Evolutionary conservation across 2,329 filamentous ascomycete species (phyloP), one percentile per base, ranked within the genome.

Genomic region (Hymenoscyphus fructigenus): DNA sequence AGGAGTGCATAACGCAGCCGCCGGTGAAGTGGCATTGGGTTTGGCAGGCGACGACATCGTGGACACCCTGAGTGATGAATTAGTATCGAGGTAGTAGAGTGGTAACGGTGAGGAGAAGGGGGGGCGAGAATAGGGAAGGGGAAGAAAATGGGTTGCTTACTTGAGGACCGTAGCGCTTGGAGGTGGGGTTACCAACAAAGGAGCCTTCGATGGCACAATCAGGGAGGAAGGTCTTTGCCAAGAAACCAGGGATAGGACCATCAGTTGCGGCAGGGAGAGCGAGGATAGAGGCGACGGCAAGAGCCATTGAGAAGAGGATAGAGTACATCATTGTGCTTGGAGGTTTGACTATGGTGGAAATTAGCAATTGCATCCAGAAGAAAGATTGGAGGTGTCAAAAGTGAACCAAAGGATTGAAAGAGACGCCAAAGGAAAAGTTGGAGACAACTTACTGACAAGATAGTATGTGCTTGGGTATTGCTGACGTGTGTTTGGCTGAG

Each of bases 1-100:
- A 57, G 32, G 55, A 57, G 32, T 57, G 34, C 55, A 57, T 57
- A 7, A 57, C 55, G 28, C 55, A 57, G 55, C 55, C 55, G 55
- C 55, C 28, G 15, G 55, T 57, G 14, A 28, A 57, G n/a, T 57
- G 32, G 14, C 55, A 57, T 34, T 57, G 55, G 15, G 26, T 29
- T 32, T 57, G 55, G 26, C 55, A 57, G 14, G 28, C 28, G 28
- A 57, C 9, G 26, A 57, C 26, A 32, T 17, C n/a, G 26, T 17
- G 28, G 32, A 57, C 55, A 29, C 17, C 32, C 55, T 57, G 55
- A 6, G 12, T 12, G 41, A 36, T 15, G 34, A 36, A 36, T 36
- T 4, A 50, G 20, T 50, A 47, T 23, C 17, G 44, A 12, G n/a
- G 10, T 12, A 5, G 14, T 26, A 10, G 44, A 10, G 15, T 44